Base-by-base conservation (phyloP, 768 basidiomycete species). In the Boletales sp. region DNA sequence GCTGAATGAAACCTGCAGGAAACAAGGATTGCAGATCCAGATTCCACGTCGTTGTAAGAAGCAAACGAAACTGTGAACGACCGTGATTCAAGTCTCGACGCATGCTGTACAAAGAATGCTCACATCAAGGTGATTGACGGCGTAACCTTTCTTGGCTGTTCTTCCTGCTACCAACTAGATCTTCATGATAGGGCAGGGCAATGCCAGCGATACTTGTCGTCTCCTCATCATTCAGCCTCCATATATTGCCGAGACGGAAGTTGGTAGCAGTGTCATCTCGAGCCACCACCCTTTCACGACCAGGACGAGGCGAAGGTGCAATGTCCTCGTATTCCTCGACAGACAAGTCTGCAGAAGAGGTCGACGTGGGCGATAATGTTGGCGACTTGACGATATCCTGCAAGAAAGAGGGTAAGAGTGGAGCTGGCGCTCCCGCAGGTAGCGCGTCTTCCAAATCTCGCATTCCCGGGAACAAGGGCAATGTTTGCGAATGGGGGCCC, bases 371-470 rank as follows among this genome's bases (percentile, higher is more conserved):
- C 6, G 86, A 84, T 42, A 79, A 66, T 10, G 81, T 76, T n/a
- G 83, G 83, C 1, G 83, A 80, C 59, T 82, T 80, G 17, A 88
- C 79, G 19, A 87, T 82, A 54, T 88, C 84, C 60, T 87, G 84
- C 55, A 90, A 65, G 71, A 88, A 90, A 8, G 87, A 81, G 4
- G 87, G 87, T n/a, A 90, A 73, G 36, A 89, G 74, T n/a, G 83
- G 69, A 17, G 59, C 68, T 15, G 72, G 77, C 2, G 76, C 73
- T 5, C 71, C 44, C 43, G 45, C 35, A 57, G 54, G 61, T 47
- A 58, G 61, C 48, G 40, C 47, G 19, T 59, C 55, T 8, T 43
- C 58, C 21, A 64, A 40, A 8, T 60, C 60, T 34, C 38, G 58
- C 67, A 68, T 56, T 45, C 52, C 50, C 55, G 64, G 58, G 66